Conservation (phyloP, 2,329 filamentous ascomycete species). For the Tympanopsis confertula region DNA sequence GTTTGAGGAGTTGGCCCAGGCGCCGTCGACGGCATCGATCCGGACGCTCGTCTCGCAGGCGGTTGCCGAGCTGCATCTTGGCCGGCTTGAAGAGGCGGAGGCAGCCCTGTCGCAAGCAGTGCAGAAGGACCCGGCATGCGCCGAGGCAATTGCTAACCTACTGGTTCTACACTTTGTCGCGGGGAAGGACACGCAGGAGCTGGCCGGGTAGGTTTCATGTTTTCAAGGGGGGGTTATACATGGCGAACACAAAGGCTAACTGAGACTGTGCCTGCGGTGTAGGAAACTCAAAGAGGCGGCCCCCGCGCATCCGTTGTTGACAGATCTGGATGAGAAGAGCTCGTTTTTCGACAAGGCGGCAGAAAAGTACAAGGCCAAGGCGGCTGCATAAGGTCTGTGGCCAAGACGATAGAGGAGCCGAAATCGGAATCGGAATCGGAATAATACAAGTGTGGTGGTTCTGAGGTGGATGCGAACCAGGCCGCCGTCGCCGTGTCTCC, state of each 20-base stretch:
- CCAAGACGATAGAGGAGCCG: no score
- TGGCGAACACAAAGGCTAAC: background rate
- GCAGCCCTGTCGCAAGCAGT: conserved; percentile 72
- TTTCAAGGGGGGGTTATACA: conserved; percentile 8
- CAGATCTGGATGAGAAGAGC: conserved; percentile 74
- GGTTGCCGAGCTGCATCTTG: conserved; percentile 81
- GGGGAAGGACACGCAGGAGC: conserved; percentile 58
- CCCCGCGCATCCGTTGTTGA: conserved; percentile 58
- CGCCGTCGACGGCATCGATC: conserved; percentile 66
- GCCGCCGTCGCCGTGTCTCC: no score
- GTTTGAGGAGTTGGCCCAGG: conserved; percentile 88
- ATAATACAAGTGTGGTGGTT: no score
- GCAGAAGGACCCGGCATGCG: conserved; percentile 58
- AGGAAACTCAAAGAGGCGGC: conserved; percentile 46
- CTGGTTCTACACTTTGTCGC: conserved; percentile 70
- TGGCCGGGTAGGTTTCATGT: conserved; percentile 42
- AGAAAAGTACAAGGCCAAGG: conserved; percentile 77
- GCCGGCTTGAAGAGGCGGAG: conserved; percentile 79
- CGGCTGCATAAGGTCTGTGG: conserved; percentile 45
- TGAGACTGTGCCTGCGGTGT: conserved; percentile 3
- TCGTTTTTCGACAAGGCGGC: conserved; percentile 75
- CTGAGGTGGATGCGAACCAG: no score
- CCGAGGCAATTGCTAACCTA: conserved; percentile 70
- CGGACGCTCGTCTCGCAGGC: conserved; percentile 76
- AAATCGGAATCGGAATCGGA: no score